Evolutionary conservation across 2,329 filamentous ascomycete genomes (phyloP).

Genomic region (Aspergillus sp.): DNA sequence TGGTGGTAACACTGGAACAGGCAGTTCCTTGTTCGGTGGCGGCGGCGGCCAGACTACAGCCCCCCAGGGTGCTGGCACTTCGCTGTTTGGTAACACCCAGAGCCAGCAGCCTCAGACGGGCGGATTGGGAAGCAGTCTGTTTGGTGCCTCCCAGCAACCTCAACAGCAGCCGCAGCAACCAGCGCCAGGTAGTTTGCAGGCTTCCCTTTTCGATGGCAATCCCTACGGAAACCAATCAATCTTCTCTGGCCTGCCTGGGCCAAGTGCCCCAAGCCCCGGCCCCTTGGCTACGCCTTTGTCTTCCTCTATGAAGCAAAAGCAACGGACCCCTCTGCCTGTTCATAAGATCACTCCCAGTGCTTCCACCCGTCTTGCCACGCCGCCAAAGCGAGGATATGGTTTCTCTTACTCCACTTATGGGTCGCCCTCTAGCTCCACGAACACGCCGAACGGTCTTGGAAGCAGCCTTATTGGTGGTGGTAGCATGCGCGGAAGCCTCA

Average conservation of each 20-base stretch:
- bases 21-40: conserved; percentile 44
- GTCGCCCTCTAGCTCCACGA: conserved; percentile 64
- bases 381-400: conserved; percentile 79
- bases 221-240: conserved; percentile 86
- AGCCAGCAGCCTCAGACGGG: conserved; percentile 28
- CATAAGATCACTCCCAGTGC: conserved; percentile 81
- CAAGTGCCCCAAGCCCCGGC: conserved; percentile 65
- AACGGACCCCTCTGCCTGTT: conserved; percentile 72
- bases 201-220: conserved; percentile 73
- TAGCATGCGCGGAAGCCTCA: conserved; percentile 31
- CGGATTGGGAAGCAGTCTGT: conserved; percentile 31
- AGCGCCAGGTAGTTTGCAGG: conserved; percentile 51
- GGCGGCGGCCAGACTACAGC: conserved; percentile 17
- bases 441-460: conserved; percentile 61
- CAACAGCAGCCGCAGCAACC: conserved; percentile 42
- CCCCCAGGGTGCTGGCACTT: conserved; percentile 36
- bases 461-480: conserved; percentile 53
- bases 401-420: conserved; percentile 92
- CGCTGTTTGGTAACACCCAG: conserved; percentile 51
- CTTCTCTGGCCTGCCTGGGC: conserved; percentile 64
- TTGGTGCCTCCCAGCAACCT: conserved; percentile 51
- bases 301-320: conserved; percentile 67
- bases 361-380: conserved; percentile 71
- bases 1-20: conserved; percentile 36
- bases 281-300: conserved; percentile 86